Base-by-base conservation (phyloP, 768 basidiomycete species). In the Suillus brevipes region DNA sequence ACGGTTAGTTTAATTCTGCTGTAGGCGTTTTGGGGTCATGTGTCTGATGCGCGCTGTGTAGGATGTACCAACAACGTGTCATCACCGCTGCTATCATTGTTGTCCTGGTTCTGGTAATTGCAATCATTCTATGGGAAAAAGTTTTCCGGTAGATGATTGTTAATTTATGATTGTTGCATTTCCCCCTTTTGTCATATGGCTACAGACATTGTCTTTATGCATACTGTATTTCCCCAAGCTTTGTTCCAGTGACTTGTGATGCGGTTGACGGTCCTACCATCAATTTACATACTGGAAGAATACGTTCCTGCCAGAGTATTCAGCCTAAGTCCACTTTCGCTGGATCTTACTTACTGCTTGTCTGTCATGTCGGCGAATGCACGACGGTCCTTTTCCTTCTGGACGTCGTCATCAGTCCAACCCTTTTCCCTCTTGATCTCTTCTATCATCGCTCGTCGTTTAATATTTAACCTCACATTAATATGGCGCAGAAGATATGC, bases 11-110 rank as follows among this genome's bases (percentile, higher is more conserved):
- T 16, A 56, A 60, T 61, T 6, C 42, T 36, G 28, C 47, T 31
- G 36, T 6, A n/a, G 64, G 8, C 23, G 58, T 64, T 64, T 58
- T 71, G 38, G 65, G 34, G 20, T 45, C 61, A 65, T 42, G 53
- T 70, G 28, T 66, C 66, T 66, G 53, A 79, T 72, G 72, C 76
- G 69, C 79, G 69, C 75, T 55, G 74, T 42, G 58, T 20, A 99
- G 97, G 80, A 97, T 99, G 94, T 95, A 98, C 75, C 95, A 97
- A 77, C 97, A 99, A 72, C 90, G 93, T 61, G 84, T 92, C 57
- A 84, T 97, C 57, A 98, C 95, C 6, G 91, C 79, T 45, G 90
- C 85, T 47, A 99, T 99, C 70, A 90, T 99, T 64, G 79, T 82
- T 64, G 87, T 99, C 36, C 89, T 99, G 42, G 80, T 97, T 60